A percentile compares a stretch with the other conserved stretches of the same genome.
phyloP scores from a whole-genome alignment of 768 basidiomycete species.

The Dentipellis sp. region DNA sequence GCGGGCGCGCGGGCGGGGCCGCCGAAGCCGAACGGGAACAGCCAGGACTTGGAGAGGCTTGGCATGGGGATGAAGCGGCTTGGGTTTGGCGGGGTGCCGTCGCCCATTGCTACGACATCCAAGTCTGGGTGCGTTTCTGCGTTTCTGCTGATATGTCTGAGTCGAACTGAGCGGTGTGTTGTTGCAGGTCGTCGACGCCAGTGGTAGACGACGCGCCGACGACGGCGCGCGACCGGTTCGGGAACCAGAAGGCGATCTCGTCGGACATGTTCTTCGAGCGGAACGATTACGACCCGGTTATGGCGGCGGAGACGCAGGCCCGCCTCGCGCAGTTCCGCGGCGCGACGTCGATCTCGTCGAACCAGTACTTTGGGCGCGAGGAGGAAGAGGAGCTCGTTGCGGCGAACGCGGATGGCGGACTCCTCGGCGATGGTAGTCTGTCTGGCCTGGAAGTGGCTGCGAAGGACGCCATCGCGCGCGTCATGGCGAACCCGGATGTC shows the following conservation, averaged over 20 bases:
- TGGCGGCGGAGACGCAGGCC: constrained; percentile 66
- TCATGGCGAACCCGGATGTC: constrained; percentile 81
- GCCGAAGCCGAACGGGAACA: constrained; percentile 29
- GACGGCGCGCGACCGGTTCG: constrained; percentile 85
- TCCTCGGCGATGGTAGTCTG: constrained; percentile 38
- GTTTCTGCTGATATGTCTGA: neutral
- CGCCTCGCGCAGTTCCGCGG: constrained; percentile 84
- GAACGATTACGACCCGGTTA: constrained; percentile 71
- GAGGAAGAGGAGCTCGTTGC: constrained; percentile 58
- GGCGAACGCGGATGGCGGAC: constrained; percentile 44
- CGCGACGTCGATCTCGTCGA: constrained; percentile 89
- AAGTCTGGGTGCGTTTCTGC: neutral
- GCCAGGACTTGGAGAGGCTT: constrained; percentile 43
- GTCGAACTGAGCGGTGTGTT: neutral
- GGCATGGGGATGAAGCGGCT: constrained; percentile 71
- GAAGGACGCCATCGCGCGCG: constrained; percentile 62
- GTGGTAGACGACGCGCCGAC: constrained; percentile 55
- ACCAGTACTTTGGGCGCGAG: constrained; percentile 90
- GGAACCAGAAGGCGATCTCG: constrained; percentile 89
- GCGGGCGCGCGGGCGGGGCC: constrained; percentile 6
- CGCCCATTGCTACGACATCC: constrained; percentile 43
- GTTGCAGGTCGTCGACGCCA: constrained; percentile 13
- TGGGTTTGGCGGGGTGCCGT: constrained; percentile 79
- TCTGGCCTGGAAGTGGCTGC: constrained; percentile 57
- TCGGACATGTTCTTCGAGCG: constrained; percentile 97